Evolutionary conservation across 495 filamentous ascomycete genomes (phyloP).

Genomic region (Talaromyces proteolyticus): DNA sequence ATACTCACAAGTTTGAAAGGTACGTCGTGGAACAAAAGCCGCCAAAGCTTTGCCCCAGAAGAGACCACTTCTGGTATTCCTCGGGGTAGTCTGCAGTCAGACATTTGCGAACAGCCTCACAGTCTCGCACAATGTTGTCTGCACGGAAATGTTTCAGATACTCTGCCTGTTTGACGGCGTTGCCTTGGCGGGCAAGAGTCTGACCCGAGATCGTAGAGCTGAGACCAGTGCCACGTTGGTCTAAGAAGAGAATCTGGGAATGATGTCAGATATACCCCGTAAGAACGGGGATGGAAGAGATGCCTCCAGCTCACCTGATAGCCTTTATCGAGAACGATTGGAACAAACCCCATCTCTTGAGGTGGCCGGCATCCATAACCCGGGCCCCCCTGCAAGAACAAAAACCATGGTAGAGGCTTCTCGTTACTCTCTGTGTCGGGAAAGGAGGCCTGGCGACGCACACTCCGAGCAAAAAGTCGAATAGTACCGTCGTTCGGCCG

Average conservation of each 20-base stretch:
- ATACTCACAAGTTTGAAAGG: slow-evolving; percentile 66
- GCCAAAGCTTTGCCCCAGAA: slow-evolving; percentile 88
- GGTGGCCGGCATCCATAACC: slow-evolving; percentile 70
- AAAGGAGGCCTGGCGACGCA: slow-evolving; percentile 55
- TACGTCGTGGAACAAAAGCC: slow-evolving; percentile 82
- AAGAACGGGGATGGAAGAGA: background rate
- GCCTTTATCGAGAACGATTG: slow-evolving; percentile 67
- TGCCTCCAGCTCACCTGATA: slow-evolving; percentile 48
- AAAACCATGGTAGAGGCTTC: slow-evolving; percentile 54
- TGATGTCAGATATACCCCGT: background rate
- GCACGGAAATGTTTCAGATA: slow-evolving; percentile 86
- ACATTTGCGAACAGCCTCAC: slow-evolving; percentile 73
- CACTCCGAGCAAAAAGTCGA: slow-evolving; percentile 71
- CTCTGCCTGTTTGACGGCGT: slow-evolving; percentile 60
- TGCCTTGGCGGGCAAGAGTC: slow-evolving; percentile 59
- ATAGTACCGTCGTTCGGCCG: slow-evolving; percentile 55
- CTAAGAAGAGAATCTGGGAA: slow-evolving; percentile 69
- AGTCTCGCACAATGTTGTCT: slow-evolving; percentile 83
- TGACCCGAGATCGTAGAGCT: slow-evolving; percentile 70
- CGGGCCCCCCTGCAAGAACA: slow-evolving; percentile 70
- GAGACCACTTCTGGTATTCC: slow-evolving; percentile 72
- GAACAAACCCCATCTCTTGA: slow-evolving; percentile 61
- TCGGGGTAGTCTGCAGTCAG: slow-evolving; percentile 64
- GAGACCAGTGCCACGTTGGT: slow-evolving; percentile 85
- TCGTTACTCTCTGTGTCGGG: slow-evolving; percentile 47